A percentile compares a stretch with the other conserved stretches of the same genome.
These are phyloP conservation scores for Agastache rugosa DNA, from an alignment of 257 asterid species.

Conservation along the genomic window DNA sequence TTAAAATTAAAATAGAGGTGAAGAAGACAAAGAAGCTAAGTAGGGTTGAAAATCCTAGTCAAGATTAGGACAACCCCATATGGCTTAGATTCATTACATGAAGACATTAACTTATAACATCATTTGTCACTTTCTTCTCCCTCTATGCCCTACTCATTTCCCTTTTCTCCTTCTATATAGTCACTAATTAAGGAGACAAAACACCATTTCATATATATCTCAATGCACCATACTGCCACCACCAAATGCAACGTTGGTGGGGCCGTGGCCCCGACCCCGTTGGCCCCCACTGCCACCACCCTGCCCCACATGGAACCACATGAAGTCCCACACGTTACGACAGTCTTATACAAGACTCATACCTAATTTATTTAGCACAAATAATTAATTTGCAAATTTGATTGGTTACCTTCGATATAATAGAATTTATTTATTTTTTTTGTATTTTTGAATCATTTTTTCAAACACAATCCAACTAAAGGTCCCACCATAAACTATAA, in stretches of 20 bases:
- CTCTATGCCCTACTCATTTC: conserved; percentile 3
- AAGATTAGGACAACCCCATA: conserved; percentile 40
- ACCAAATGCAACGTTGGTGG: conserved; percentile 26
- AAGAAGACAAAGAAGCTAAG: conserved; percentile 30
- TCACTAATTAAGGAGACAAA: conserved; percentile 38
- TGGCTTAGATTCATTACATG: conserved; percentile 40
- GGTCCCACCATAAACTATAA: too few species aligned
- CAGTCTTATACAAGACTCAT: background rate
- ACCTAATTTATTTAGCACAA: too few species aligned
- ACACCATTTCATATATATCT: conserved; percentile 18
- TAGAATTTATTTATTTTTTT: too few species aligned
- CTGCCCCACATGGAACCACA: conserved; percentile 14
- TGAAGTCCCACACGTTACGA: conserved; percentile 4
- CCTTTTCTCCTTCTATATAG: background rate
- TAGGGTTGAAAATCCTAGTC: conserved; percentile 28
- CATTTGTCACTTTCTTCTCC: conserved; percentile 34
- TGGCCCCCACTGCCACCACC: background rate
- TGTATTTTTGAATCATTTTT: too few species aligned
- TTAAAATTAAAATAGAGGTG: background rate
- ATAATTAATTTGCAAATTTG: too few species aligned
- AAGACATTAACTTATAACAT: conserved; percentile 41
- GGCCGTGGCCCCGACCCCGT: conserved; percentile 1
- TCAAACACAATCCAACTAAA: too few species aligned
- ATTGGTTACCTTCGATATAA: too few species aligned
- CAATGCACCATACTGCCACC: conserved; percentile 35